A percentile compares a stretch with the other conserved stretches of the same genome.
Conservation (phyloP, 441 rosid genomes). For the Gossypium schwendimanii region DNA sequence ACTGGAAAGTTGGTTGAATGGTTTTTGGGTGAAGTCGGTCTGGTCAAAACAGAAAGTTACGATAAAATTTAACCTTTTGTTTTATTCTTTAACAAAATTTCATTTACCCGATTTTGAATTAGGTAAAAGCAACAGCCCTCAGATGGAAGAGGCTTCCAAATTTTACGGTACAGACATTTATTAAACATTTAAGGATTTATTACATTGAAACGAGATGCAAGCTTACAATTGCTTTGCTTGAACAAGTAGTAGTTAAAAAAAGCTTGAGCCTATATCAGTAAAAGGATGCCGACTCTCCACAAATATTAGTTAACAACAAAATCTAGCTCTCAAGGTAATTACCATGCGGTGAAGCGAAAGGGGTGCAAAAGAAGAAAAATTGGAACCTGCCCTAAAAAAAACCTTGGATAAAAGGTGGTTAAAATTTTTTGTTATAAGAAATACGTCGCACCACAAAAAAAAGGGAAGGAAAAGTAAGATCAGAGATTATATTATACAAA, state of each 20-base stretch:
- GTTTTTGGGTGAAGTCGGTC: neutral
- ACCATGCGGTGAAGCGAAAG: neutral
- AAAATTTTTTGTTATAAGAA: neutral
- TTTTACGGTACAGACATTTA: neutral
- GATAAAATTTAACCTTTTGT: neutral
- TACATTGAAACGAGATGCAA: neutral
- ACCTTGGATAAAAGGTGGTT: neutral
- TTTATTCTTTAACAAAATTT: neutral
- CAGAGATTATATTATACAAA: neutral
- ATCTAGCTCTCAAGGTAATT: neutral
- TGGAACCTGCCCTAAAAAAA: constrained; percentile 6
- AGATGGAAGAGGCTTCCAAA: no score
- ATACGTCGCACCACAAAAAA: neutral
- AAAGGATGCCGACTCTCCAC: neutral
- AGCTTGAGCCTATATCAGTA: neutral
- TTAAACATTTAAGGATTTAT: neutral
- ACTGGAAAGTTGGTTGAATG: neutral
- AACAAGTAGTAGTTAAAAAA: neutral
- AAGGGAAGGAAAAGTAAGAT: neutral
- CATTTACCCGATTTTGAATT: neutral
- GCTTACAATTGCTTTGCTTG: neutral
- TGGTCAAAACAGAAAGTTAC: neutral
- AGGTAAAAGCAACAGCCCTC: no score
- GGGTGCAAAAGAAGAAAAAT: neutral
- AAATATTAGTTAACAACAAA: neutral